These are phyloP conservation scores for Leishmania mexicana DNA, from an alignment of 208 protist genomes.

Conservation along the genomic window DNA sequence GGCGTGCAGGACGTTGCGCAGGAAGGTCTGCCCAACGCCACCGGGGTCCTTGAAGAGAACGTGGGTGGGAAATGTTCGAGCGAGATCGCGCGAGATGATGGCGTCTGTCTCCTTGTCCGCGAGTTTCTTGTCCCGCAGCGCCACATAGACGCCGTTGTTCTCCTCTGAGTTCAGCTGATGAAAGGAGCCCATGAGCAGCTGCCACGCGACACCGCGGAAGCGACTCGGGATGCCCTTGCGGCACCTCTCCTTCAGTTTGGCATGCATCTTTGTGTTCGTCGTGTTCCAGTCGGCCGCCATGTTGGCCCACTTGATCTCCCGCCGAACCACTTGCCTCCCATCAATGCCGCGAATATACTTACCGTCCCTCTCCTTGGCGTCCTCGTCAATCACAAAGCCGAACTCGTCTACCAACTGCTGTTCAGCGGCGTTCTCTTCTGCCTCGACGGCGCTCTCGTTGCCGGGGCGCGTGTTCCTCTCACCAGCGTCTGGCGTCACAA, in stretches of 20 bases:
- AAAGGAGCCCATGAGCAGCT: constrained; percentile 84
- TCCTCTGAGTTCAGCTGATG: constrained; percentile 64
- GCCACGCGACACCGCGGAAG: constrained; percentile 87
- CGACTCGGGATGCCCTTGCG: constrained; percentile 88
- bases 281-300: constrained; percentile 88
- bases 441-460: constrained; percentile 23
- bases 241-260: constrained; percentile 87
- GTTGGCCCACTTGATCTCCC: constrained; percentile 90
- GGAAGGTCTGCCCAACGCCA: constrained; percentile 83
- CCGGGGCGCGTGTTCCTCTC: not conserved
- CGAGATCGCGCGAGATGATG: constrained; percentile 80
- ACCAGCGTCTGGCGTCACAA: constrained; percentile 8
- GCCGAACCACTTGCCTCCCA: constrained; percentile 66
- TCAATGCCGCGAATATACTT: constrained; percentile 72
- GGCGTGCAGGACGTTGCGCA: constrained; percentile 90
- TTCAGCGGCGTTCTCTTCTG: constrained; percentile 58
- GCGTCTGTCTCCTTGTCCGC: constrained; percentile 61
- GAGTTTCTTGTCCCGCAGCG: constrained; percentile 70
- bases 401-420: constrained; percentile 90
- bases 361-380: constrained; percentile 57
- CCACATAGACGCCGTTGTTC: constrained; percentile 77
- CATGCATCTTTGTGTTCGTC: constrained; percentile 70
- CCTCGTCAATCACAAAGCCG: constrained; percentile 85
- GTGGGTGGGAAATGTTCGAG: constrained; percentile 90
- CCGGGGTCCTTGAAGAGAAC: constrained; percentile 85